Evolutionary conservation across 2,329 filamentous ascomycete species (phyloP).

Genomic region (Lojkania enalia): DNA sequence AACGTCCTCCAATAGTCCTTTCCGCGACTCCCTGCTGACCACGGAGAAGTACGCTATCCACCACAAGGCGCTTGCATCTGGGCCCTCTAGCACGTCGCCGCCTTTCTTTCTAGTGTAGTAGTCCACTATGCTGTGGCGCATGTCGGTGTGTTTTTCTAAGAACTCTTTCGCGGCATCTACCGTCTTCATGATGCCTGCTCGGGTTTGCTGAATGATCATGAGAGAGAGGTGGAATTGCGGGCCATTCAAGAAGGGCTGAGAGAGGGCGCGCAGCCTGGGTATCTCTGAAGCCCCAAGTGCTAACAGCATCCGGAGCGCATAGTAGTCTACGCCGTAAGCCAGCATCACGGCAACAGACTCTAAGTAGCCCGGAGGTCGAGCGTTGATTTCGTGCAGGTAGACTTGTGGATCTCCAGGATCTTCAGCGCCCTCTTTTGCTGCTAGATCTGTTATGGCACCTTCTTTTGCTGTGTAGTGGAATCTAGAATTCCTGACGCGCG

Average conservation of each 20-base stretch:
- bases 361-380: slow-evolving; percentile 17
- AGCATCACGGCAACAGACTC: slow-evolving; percentile 8
- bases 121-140: slow-evolving; percentile 9
- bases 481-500: slow-evolving; percentile 15
- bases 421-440: slow-evolving; percentile 1
- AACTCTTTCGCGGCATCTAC: slow-evolving; percentile 12
- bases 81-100: slow-evolving; percentile 14
- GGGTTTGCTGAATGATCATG: slow-evolving; percentile 11
- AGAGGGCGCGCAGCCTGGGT: slow-evolving; percentile 17
- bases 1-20: slow-evolving; percentile 8
- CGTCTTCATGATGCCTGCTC: slow-evolving; percentile 12
- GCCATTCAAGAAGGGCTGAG: slow-evolving; percentile 16
- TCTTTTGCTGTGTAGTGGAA: slow-evolving; percentile 5
- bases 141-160: slow-evolving; percentile 5
- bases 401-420: background rate
- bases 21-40: slow-evolving; percentile 6
- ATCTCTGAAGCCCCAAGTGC: slow-evolving; percentile 18
- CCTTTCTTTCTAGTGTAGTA: slow-evolving; percentile 14
- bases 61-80: slow-evolving; percentile 11
- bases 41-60: slow-evolving; percentile 16
- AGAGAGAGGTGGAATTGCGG: slow-evolving; percentile 10
- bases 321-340: slow-evolving; percentile 22
- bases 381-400: slow-evolving; percentile 22
- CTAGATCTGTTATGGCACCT: slow-evolving; percentile 8
- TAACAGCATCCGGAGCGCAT: slow-evolving; percentile 12